phyloP scores from a whole-genome alignment of 257 asterid species.

The Jacaranda copaia region DNA sequence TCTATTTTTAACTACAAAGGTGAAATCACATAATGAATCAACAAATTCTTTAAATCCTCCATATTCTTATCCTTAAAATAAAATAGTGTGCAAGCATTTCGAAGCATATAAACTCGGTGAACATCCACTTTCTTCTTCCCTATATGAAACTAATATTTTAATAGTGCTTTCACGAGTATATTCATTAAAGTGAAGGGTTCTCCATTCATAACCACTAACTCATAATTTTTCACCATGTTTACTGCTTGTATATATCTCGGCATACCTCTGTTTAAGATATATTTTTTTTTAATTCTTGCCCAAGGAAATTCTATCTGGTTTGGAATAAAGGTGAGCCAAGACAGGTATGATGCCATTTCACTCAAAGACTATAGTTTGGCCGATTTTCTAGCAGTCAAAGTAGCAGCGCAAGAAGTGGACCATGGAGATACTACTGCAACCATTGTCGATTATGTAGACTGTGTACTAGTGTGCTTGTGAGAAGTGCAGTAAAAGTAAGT shows the following conservation, averaged over 20 bases:
- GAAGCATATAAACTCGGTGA: slow-evolving; percentile 71
- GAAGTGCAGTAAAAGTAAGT: slow-evolving; percentile 45
- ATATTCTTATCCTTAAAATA: slow-evolving; percentile 97
- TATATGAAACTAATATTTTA: no score
- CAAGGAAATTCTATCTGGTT: no score
- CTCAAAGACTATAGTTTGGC: slow-evolving; percentile 68
- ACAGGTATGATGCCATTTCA: slow-evolving; percentile 62
- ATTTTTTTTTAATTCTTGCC: no score
- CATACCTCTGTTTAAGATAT: no score
- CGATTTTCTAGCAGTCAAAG: slow-evolving; percentile 49
- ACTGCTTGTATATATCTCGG: no score
- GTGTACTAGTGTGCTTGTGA: slow-evolving; percentile 44
- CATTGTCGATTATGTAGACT: slow-evolving; percentile 90
- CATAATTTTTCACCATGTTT: no score
- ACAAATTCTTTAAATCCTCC: slow-evolving; percentile 85
- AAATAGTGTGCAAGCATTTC: slow-evolving; percentile 80
- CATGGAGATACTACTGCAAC: slow-evolving; percentile 95
- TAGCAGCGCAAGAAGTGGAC: slow-evolving; percentile 93
- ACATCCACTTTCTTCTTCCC: slow-evolving; percentile 90
- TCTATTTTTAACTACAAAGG: slow-evolving; percentile 89
- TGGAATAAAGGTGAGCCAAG: no score
- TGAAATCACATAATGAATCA: slow-evolving; percentile 80
- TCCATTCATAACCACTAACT: no score
- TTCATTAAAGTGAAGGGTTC: no score
- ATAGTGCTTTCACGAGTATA: no score